Base-by-base conservation (phyloP, 768 basidiomycete species). In the Lactifluus subvellereus region DNA sequence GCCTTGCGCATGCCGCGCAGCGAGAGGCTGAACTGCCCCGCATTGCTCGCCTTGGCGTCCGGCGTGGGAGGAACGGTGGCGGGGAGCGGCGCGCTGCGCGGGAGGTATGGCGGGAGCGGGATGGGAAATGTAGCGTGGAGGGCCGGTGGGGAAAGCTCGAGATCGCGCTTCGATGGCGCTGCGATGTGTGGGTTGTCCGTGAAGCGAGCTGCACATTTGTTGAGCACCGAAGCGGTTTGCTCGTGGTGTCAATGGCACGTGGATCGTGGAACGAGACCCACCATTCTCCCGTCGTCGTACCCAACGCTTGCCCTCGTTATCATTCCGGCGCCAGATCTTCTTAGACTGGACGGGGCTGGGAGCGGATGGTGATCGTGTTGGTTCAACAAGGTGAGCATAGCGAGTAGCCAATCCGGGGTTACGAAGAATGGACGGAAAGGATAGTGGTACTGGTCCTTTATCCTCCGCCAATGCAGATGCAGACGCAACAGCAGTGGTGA, bases 271-370 rank as follows among this genome's bases (percentile, higher is more conserved):
- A 50, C 20, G 54, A 48, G 53, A 73, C 80, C 56, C 52, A 90
- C 90, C 84, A 58, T 92, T 92, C 67, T 91, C 89, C 69, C 84
- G 88, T 20, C 91, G 81, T 66, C 88, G 75, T 5, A 84, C 73
- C 85, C 86, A 89, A 38, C 88, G 85, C 72, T 88, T 91, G 40
- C 91, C 91, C 66, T 89, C 87, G 55, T 83, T 85, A 54, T 85
- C 84, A 60, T 81, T 80, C 57, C 84, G 75, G 55, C 69, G 75
- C 60, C 67, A 71, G 43, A 74, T 78, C 68, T 80, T 83, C 74
- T 76, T 83, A 30, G 67, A 49, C 1, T 66, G 56, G 6, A 61
- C 49, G 27, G 20, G 3, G 22, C 22, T 48, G 20, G 53, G 60
- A 45, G 60, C 56, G 2, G 67, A 54, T 27, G 55, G 9, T 2